phyloP scores from a whole-genome alignment of 164 flowering plant genomes.

The Tetrastigma voinierianum region DNA sequence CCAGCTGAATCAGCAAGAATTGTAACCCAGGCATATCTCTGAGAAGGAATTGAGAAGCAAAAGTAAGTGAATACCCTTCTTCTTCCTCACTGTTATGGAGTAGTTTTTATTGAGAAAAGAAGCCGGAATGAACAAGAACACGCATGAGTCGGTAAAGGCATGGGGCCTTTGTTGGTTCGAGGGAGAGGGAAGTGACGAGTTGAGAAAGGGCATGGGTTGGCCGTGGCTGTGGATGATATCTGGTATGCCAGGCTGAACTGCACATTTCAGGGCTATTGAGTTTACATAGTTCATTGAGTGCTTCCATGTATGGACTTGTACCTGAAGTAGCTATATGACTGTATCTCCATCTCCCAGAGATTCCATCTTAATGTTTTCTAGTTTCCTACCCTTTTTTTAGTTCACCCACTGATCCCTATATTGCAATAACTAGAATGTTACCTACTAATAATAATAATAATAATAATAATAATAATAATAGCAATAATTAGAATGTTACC shows the following conservation, averaged over 20 bases:
- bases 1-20: conserved; percentile 19
- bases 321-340: conserved; percentile 5
- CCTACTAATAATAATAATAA: no score
- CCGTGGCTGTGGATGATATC: conserved; percentile 37
- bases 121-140: conserved; percentile 27
- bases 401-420: no score
- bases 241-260: conserved; percentile 32
- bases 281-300: conserved; percentile 23
- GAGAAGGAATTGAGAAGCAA: conserved; percentile 28
- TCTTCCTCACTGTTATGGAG: neutral
- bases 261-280: conserved; percentile 36
- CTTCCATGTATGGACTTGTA: conserved; percentile 35
- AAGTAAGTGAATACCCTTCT: conserved; percentile 31
- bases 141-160: conserved; percentile 34
- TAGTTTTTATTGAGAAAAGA: conserved; percentile 8
- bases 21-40: conserved; percentile 24
- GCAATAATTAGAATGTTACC: no score
- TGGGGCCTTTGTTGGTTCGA: conserved; percentile 21
- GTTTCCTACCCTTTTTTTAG: no score
- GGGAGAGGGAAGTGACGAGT: conserved; percentile 14
- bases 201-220: conserved; percentile 26
- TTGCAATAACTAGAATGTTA: no score
- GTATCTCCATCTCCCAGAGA: no score
- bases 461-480: no score
- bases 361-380: no score